Base-by-base conservation (phyloP, 1,284 basidiomycete species). In the Phlebopus sp. region DNA sequence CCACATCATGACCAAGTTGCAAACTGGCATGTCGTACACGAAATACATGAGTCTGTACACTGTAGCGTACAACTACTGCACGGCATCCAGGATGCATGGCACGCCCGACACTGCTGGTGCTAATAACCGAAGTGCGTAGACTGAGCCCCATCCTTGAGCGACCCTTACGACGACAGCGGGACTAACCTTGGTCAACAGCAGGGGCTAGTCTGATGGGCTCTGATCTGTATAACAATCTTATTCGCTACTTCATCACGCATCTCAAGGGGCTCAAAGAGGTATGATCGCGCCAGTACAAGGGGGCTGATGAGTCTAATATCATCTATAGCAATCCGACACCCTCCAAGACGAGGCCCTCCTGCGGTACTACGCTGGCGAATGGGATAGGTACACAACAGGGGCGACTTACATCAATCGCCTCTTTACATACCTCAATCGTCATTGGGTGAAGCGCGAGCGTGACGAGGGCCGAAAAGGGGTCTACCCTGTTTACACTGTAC, bases 391-490 rank as follows among this genome's bases (percentile, higher is more conserved):
- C 72, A 99, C 96, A 0, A 93, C 86, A 1, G 96, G 96, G 50
- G 94, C 96, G 8, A 93, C 92, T 68, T 98, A 95, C 67, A 88
- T 99, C 63, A 94, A 97, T 64, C 86, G 94, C 52, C 73, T 99
- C 36, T 98, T 98, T 75, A 90, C 92, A 17, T 98, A 98, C 70
- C 82, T 98, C 52, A 98, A 99, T 68, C 90, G 96, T 50, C 94
- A 98, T 71, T 99, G 97, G 97, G 95, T 99, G 42, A 97, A 97
- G 73, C 84, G 96, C 38, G 95, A 99, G 68, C 88, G 96, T 66
- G 97, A 99, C 60, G 96, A 99, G 67, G 97, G 97, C 5, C 82
- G 93, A 62, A 98, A 95, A 71, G 88, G 90, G 44, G 89, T 98
- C 36, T 97, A 97, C 69, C 86, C 85, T 4, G 92, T 99, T 23